Base-by-base conservation (phyloP, 148 eudicot genomes). In the Suaeda aralocaspica region DNA sequence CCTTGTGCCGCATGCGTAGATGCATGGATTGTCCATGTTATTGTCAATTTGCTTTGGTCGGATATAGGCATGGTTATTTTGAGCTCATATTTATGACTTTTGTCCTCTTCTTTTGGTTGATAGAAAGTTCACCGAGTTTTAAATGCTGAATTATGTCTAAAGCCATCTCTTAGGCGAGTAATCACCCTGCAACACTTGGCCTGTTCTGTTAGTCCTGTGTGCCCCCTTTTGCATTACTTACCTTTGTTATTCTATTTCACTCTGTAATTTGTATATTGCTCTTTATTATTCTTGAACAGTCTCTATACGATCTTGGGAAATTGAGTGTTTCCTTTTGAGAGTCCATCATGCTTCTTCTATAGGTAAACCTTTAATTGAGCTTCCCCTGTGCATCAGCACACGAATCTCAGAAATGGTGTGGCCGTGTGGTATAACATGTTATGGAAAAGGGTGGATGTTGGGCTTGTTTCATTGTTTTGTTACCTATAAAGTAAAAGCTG, bases 371-470 rank as follows among this genome's bases (percentile, higher is more conserved):
- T 36, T 60, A 0, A n/a, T 12, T 36, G 9, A 28, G 45, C 21
- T 61, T 21, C 10, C 11, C 28, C 0, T 19, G 12, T 60, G 26
- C 45, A 8, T 59, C 30, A 19, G 5, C 5, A 28, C 42, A 30
- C 12, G 2, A 34, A 33, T 61, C 12, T 59, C n/a, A 61, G 15
- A 34, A 19, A 61, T 36, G 15, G 21, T 34, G 8, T n/a, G n/a
- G n/a, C n/a, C n/a, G n/a, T n/a, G n/a, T 33, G 22, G 22, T 33
- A 18, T 33, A 16, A 31, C 45, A 30, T 59, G 63, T 60, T 34
- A 57, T 57, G 29, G 61, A 60, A 31, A 60, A n/a, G 36, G 44
- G 25, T n/a, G 25, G 39, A 59, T 58, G 26, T 19, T 59, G 64
- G 62, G 42, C 44, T 8, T 8, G 33, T 31, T 15, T 31, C 8